These are phyloP conservation scores for Phytophthora multivora DNA, from an alignment of 352 stramenopile species.

Conservation along the genomic window DNA sequence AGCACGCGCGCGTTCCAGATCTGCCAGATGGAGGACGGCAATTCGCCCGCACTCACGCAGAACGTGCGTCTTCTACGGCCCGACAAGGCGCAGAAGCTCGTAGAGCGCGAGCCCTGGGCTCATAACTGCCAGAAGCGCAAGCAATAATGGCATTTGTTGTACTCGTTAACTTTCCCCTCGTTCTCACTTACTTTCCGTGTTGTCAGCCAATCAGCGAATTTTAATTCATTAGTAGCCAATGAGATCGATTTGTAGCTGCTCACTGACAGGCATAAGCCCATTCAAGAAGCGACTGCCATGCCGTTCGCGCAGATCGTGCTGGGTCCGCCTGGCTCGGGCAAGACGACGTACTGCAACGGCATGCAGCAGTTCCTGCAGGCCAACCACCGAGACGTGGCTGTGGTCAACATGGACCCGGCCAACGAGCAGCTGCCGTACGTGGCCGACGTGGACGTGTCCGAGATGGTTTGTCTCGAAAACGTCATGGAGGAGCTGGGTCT, in stretches of 20 bases:
- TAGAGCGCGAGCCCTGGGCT: constrained; percentile 45
- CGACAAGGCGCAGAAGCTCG: constrained; percentile 24
- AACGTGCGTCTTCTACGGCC: constrained; percentile 83
- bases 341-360: constrained; percentile 98
- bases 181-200: not conserved
- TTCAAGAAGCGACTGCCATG: constrained; percentile 36
- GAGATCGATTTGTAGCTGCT: not conserved
- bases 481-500: constrained; percentile 95
- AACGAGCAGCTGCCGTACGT: constrained; percentile 92
- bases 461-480: constrained; percentile 96
- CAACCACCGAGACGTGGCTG: constrained; percentile 70
- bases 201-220: not conserved
- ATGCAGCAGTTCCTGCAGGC: constrained; percentile 95
- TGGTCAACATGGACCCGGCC: constrained; percentile 99
- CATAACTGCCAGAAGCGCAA: constrained; percentile 34
- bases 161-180: not conserved
- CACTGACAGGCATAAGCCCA: constrained; percentile 3
- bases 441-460: constrained; percentile 92
- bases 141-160: not conserved
- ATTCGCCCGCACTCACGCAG: constrained; percentile 74
- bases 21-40: constrained; percentile 81
- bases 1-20: constrained; percentile 85
- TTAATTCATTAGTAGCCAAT: not conserved
- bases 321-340: constrained; percentile 89
- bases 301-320: constrained; percentile 82